Evolutionary conservation across 2,329 filamentous ascomycete species (phyloP).

Genomic region (Sordariomycetes sp.): DNA sequence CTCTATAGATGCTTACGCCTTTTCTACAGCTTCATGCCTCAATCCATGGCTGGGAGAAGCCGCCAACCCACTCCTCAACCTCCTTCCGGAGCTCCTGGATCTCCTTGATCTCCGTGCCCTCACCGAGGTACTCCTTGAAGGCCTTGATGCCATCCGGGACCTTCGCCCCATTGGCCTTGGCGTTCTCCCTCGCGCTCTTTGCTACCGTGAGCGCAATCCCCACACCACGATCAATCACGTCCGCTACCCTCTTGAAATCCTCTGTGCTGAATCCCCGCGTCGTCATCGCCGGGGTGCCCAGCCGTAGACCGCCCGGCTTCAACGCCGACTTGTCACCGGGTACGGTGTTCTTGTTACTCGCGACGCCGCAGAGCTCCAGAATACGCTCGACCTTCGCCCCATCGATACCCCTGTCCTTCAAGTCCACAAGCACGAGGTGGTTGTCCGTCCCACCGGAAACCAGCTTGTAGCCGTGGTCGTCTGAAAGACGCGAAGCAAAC

Average conservation of each 20-base stretch:
- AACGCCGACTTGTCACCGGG: slow-evolving; percentile 91
- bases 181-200: slow-evolving; percentile 57
- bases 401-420: slow-evolving; percentile 81
- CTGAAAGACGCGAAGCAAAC: slow-evolving; percentile 58
- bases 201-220: slow-evolving; percentile 68
- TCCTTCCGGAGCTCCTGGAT: slow-evolving; percentile 63
- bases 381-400: slow-evolving; percentile 83
- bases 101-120: slow-evolving; percentile 57
- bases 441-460: slow-evolving; percentile 95
- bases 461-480: slow-evolving; percentile 72
- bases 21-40: background rate
- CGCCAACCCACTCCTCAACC: slow-evolving; percentile 63
- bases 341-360: slow-evolving; percentile 99
- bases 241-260: slow-evolving; percentile 79
- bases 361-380: slow-evolving; percentile 85
- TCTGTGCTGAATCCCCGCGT: slow-evolving; percentile 83
- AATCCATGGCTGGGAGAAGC: background rate
- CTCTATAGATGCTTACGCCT: background rate
- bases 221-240: slow-evolving; percentile 76
- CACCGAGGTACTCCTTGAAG: slow-evolving; percentile 58
- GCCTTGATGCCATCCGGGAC: slow-evolving; percentile 52
- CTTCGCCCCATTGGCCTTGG: slow-evolving; percentile 57
- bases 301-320: slow-evolving; percentile 83
- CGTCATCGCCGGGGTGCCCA: slow-evolving; percentile 96
- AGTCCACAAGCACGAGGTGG: slow-evolving; percentile 85